phyloP scores from a whole-genome alignment of 768 basidiomycete species.

The Floccularia luteovirens region DNA sequence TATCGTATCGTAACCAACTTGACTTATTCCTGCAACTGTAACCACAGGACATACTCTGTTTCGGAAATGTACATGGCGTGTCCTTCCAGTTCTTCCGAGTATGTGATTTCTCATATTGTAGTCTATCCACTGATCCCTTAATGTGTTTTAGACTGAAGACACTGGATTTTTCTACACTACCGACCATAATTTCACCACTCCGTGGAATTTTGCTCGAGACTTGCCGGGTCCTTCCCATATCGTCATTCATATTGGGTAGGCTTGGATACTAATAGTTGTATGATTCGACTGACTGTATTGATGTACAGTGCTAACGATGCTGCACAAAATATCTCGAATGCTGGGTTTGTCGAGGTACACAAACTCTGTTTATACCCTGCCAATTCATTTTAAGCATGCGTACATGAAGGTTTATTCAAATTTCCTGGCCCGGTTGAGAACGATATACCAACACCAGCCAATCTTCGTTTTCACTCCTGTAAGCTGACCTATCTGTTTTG shows the following conservation, averaged over 20 bases:
- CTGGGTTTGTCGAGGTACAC: slow-evolving; percentile 31
- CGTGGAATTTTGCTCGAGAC: slow-evolving; percentile 47
- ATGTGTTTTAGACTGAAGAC: slow-evolving; percentile 40
- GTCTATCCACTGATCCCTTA: not conserved
- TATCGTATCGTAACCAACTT: not conserved
- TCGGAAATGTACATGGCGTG: slow-evolving; percentile 44
- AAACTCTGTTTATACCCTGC: not conserved
- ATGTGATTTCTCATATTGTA: slow-evolving; percentile 2
- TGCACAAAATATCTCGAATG: slow-evolving; percentile 38
- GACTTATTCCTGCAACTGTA: not conserved
- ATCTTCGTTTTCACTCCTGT: slow-evolving; percentile 51
- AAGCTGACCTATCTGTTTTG: slow-evolving; percentile 8
- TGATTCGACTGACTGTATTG: not conserved
- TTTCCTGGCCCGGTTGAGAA: slow-evolving; percentile 37
- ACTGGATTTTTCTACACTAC: slow-evolving; percentile 44
- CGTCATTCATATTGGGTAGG: slow-evolving; percentile 49
- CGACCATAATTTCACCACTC: slow-evolving; percentile 54
- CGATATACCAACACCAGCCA: slow-evolving; percentile 32
- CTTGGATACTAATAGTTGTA: not conserved
- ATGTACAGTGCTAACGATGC: slow-evolving; percentile 44
- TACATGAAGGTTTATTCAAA: slow-evolving; percentile 32
- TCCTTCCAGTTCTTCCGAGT: slow-evolving; percentile 45
- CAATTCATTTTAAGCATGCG: not conserved
- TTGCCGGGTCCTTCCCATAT: slow-evolving; percentile 39
- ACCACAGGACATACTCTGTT: slow-evolving; percentile 40